Conservation (phyloP, 140 eudicot genomes). For the Stevia rebaudiana region DNA sequence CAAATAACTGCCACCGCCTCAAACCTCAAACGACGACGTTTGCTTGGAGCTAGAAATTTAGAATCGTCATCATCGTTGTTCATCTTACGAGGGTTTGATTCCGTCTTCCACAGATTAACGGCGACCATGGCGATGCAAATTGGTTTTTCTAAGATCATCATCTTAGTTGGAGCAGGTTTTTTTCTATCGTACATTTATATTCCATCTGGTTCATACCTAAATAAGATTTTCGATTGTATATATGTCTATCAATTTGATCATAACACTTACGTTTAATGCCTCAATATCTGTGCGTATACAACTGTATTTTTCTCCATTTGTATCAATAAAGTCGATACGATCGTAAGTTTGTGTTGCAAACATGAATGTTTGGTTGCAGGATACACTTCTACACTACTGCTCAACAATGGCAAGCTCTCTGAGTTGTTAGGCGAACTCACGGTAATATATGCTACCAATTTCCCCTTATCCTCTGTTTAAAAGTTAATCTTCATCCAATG, state of each 20-base stretch:
- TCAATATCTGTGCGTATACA: not conserved
- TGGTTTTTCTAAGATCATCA: conserved; percentile 61
- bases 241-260: not conserved
- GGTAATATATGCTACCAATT: conserved; percentile 29
- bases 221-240: not conserved
- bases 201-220: not conserved
- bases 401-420: conserved; percentile 65
- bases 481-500: conserved; percentile 1
- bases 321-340: not conserved
- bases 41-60: not conserved
- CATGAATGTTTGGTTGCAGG: conserved; percentile 34
- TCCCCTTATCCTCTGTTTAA: not conserved
- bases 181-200: not conserved
- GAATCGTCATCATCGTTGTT: not conserved
- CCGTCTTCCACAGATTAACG: not conserved
- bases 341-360: not conserved
- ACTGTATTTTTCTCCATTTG: not conserved
- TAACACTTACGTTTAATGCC: not conserved
- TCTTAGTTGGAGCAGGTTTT: conserved; percentile 72
- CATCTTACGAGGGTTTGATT: not conserved
- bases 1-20: not conserved
- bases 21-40: not conserved
- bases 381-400: conserved; percentile 59
- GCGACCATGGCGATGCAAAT: conserved; percentile 78
- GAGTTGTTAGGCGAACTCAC: conserved; percentile 56